Base-by-base conservation (phyloP, 2,329 filamentous ascomycete genomes). In the Aspergillus transmontanensis region DNA sequence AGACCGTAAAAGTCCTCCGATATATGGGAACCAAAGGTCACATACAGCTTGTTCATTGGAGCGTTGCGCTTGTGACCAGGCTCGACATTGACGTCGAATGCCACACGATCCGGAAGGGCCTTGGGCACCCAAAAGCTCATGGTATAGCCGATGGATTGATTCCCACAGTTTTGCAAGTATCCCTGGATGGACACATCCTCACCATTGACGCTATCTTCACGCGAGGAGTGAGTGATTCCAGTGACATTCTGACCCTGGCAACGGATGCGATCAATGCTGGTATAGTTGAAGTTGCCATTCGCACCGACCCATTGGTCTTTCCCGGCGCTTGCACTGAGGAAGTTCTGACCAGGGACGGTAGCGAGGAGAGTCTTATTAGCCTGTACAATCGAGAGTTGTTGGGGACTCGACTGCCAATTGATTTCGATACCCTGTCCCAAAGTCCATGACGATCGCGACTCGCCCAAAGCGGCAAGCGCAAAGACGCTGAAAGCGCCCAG, bases 1-100 rank as follows among this genome's bases (percentile, higher is more conserved):
- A 72, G 56, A 30, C 70, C 70, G 39, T 72, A 72, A 58, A 72
- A 71, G 48, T 72, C 68, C 32, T 72, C 70, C 6, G 39, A 41
- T n/a, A 16, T 19, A 41, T 41, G 16, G 3, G 39, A 41, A 4
- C 16, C 7, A n/a, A 41, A 41, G 19, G 39, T 41, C 3, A 41
- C 16, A n/a, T 41, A 41, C 16, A 41, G 39, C 39, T 41, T 41
- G 19, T 19, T n/a, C 39, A 41, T 41, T 41, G 39, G 39, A 10
- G 39, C 7, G 16, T 6, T 4, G 19, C 7, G 39, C 39, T n/a
- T 41, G 39, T n/a, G 19, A 41, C 39, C 39, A n/a, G 39, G 39
- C 39, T 41, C 39, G 39, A 41, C 39, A n/a, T n/a, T 41, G 39
- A 41, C 19, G 7, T 41, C 6, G 39, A 41, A 41, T 3, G 39